Conservation (phyloP, 345 rosid species). For the Ailanthus altissimus region DNA sequence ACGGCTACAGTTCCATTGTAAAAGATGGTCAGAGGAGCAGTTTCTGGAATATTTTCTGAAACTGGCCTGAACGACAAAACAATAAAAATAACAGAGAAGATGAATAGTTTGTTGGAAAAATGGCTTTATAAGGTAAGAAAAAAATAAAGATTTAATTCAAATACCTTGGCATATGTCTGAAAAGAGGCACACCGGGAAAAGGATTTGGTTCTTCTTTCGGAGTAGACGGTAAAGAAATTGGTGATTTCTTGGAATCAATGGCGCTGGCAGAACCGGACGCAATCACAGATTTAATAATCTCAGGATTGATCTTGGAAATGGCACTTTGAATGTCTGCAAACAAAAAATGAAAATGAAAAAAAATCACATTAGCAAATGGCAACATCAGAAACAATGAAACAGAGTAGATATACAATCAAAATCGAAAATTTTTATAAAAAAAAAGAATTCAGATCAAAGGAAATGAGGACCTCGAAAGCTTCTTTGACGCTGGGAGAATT, state of each 20-base stretch:
- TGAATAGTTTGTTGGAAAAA: background rate
- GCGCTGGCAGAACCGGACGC: conserved; percentile 38
- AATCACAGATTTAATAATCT: conserved; percentile 70
- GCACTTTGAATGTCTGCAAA: conserved; percentile 71
- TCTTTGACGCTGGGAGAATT: conserved; percentile 54
- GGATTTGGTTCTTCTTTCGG: conserved; percentile 42
- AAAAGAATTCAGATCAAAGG: background rate
- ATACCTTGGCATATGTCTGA: conserved; percentile 44
- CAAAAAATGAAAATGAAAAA: background rate
- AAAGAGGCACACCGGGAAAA: conserved; percentile 39
- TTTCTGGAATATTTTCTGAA: conserved; percentile 33
- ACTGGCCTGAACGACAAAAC: conserved; percentile 24
- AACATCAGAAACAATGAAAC: background rate
- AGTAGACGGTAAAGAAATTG: conserved; percentile 49
- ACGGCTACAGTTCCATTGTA: conserved; percentile 78
- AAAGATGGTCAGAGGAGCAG: conserved; percentile 85
- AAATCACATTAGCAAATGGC: background rate
- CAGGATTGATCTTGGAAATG: conserved; percentile 82
- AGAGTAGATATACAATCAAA: background rate
- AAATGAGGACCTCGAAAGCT: conserved; percentile 63
- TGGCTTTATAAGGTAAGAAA: background rate
- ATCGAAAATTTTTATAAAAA: too few species aligned
- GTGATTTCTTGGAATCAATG: conserved; percentile 20
- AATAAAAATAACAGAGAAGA: too few species aligned
- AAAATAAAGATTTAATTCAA: background rate